Base-by-base conservation (phyloP, 345 rosid species). In the Mercurialis annua region DNA sequence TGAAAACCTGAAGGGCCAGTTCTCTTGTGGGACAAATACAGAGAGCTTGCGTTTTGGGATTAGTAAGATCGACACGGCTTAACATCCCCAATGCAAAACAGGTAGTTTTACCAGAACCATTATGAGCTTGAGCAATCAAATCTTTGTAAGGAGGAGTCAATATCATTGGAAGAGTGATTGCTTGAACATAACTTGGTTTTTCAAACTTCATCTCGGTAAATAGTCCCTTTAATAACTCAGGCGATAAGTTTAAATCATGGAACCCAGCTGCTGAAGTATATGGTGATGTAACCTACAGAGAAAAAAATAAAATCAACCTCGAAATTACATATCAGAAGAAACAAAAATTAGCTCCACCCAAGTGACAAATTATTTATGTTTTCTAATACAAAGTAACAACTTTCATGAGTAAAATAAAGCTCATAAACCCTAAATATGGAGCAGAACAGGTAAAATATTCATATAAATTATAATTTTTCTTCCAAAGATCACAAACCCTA, bases 21-120 rank as follows among this genome's bases (percentile, higher is more conserved):
- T 94, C 99, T 68, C 99, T 74, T 9, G 99, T 94, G 66, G 99
- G 99, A 57, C 99, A 94, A 47, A 94, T 87, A 71, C 99, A 94
- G 42, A 94, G 89, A 0, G 99, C 99, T 65, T 94, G 99, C 33
- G 99, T 89, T 62, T 82, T 79, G 18, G 40, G 69, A 24, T 81
- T 10, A 0, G 64, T 76, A 0, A 89, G 86, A 74, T 91, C 90
- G 29, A 91, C 88, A 14, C 98, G 96, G 62, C 90, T 87, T 65
- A 94, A 48, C 98, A 94, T 94, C 30, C 99, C 99, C 23, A 94
- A 93, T 46, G 90, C 96, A 58, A 94, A 94, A 73, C 99, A 94
- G 21, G 99, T 94, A 0, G 99, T 94, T 81, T 94, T 94, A 4
- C 99, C 99, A 55, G 98, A 91, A 57, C 99, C 99, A 65, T 91